Base-by-base conservation (phyloP, 2,329 filamentous ascomycete species). In the Pochonia chlamydosporia region DNA sequence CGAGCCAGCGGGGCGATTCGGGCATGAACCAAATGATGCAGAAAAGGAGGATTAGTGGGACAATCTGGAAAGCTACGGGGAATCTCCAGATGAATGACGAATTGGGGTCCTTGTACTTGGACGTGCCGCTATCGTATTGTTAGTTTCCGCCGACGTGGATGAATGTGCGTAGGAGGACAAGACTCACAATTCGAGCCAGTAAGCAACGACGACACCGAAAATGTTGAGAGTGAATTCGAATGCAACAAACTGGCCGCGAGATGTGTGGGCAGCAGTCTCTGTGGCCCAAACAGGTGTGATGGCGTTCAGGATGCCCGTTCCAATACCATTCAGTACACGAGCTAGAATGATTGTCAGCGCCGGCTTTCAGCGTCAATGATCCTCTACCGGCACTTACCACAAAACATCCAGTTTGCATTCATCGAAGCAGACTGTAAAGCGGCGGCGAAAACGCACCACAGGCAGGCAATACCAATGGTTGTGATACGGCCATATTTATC, bases 161-260 rank as follows among this genome's bases (percentile, higher is more conserved):
- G 33, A 16, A 8, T 11, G 14, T 48, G 31, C 48, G 43, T n/a
- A 18, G 10, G 8, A 4, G 5, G 2, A 7, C 11, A 14, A n/a
- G 20, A 50, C 59, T 56, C 40, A 63, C 61, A 77, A 82, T 54
- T 74, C 71, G 6, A 75, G 61, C 81, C 80, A 84, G 53, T 86
- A 86, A 3, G 65, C 65, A 3, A 68, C 63, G 0, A 82, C 78
- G 1, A 87, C 81, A 56, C 84, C 84, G 41, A 86, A 81, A 50
- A 87, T 87, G 58, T 88, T 89, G 8, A 87, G 63, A 0, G 83
- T 87, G 52, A 89, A 88, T 56, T 88, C 84, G 46, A 86, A 81
- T 9, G 82, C 81, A 48, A 88, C 79, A 52, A 86, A 85, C 41
- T 81, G 75, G 5, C 85, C 85, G 35, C 85, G 76, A 2, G 78